A percentile compares a stretch with the other conserved stretches of the same genome.
Conservation (phyloP, 2,329 filamentous ascomycete species). For the Metarhizium robertsii region DNA sequence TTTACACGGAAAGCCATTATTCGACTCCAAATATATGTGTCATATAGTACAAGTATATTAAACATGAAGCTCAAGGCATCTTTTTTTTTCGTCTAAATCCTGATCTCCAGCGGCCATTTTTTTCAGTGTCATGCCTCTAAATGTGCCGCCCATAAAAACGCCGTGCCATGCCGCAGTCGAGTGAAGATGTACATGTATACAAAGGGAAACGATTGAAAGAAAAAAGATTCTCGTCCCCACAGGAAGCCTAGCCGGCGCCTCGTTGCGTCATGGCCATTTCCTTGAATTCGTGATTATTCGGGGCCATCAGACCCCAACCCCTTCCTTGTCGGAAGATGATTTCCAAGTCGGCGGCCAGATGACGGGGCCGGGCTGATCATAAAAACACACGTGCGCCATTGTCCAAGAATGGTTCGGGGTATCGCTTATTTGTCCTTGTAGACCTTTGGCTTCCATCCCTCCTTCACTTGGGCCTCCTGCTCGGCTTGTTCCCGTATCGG, state of each 20-base stretch:
- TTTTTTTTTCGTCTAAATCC: constrained; percentile 10
- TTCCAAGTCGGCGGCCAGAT: too few species aligned
- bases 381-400: too few species aligned
- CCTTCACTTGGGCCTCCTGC: constrained; percentile 67
- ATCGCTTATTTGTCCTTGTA: constrained; percentile 67
- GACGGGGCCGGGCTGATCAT: too few species aligned
- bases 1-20: constrained; percentile 2
- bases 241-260: background rate
- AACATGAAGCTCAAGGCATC: constrained; percentile 3
- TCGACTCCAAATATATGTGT: background rate
- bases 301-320: too few species aligned
- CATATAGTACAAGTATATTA: constrained; percentile 11
- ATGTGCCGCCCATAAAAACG: constrained; percentile 27
- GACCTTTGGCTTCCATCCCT: constrained; percentile 90
- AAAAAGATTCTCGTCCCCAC: constrained; percentile 2
- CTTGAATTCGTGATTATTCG: background rate
- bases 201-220: constrained; percentile 12
- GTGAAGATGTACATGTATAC: constrained; percentile 42
- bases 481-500: constrained; percentile 61
- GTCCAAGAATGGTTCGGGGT: background rate
- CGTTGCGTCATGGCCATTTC: background rate
- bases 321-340: background rate
- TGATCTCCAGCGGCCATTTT: constrained; percentile 18
- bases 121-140: constrained; percentile 11
- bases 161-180: constrained; percentile 44